Base-by-base conservation (phyloP, 2,329 filamentous ascomycete species). In the Trichoderma koningiopsis region DNA sequence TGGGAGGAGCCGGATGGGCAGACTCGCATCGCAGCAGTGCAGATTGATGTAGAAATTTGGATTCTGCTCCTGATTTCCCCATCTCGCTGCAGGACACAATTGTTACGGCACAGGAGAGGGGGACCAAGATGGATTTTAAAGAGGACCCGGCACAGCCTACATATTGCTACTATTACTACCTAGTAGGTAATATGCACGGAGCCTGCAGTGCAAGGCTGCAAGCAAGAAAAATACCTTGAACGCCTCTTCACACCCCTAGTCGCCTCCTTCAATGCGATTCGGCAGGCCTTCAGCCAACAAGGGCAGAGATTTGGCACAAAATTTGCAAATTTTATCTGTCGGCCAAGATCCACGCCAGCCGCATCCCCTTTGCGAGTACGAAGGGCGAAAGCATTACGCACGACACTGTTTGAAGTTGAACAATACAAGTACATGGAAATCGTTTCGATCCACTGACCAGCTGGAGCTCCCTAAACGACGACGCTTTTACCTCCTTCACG, bases 191-290 rank as follows among this genome's bases (percentile, higher is more conserved):
- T 43, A 62, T 52, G 65, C 56, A 68, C 43, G 56, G 57, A 68
- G 65, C 65, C 43, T 61, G 65, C 65, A 55, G 57, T 60, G 56
- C 56, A 69, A 64, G 59, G 67, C 67, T 69, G 67, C 67, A 69
- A 64, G 67, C 67, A 69, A 69, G 60, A 69, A 63, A 64, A 63
- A 61, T 57, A 61, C 59, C 59, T 59, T 63, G 67, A 67, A 67
- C 53, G 53, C 55, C 40, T 57, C 55, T 37, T 40, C 27, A n/a
- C 62, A 19, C 35, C 57, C 63, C 63, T 29, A 67, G 63, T 67
- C 63, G 63, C 63, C 63, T 37, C 63, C 63, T 67, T 67, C 53
- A 58, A 67, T 67, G 63, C 63, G 19, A 59, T 67, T 59, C n/a
- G 53, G 40, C 63, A 52, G 53, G 33, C 61, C 7, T 22, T 66